Percentiles rank a stretch among this genome's conserved stretches.
phyloP scores from a whole-genome alignment of 1,139 yeast species.

The Candida dubliniensis region DNA sequence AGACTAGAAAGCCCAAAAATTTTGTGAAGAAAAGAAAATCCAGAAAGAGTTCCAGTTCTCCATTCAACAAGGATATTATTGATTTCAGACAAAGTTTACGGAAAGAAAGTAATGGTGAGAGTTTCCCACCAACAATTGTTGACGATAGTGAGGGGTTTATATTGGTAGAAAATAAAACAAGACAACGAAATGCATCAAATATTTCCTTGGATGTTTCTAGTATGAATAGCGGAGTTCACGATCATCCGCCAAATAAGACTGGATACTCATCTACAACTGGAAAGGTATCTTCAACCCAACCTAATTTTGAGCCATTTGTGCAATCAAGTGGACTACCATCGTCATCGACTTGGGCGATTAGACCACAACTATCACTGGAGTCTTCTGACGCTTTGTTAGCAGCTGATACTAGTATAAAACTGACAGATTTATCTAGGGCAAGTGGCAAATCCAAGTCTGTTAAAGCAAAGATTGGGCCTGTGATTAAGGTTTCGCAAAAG shows the following conservation, averaged over 20 bases:
- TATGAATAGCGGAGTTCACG: too few species aligned
- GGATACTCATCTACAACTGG: not conserved
- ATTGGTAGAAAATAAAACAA: slow-evolving; percentile 25
- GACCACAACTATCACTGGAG: not conserved
- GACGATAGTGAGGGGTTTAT: slow-evolving; percentile 33
- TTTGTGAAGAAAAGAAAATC: slow-evolving; percentile 22
- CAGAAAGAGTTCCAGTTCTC: slow-evolving; percentile 28
- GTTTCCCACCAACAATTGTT: slow-evolving; percentile 29
- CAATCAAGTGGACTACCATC: slow-evolving; percentile 15
- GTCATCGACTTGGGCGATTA: slow-evolving; percentile 15
- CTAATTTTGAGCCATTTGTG: not conserved
- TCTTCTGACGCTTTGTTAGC: not conserved
- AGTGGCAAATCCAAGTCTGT: slow-evolving; percentile 15
- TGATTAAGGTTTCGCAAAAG: slow-evolving; percentile 48
- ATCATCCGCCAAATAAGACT: not conserved
- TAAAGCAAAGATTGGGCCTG: slow-evolving; percentile 38
- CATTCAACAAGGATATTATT: slow-evolving; percentile 20
- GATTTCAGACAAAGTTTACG: slow-evolving; percentile 21
- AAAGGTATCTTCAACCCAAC: not conserved
- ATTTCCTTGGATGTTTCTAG: not conserved
- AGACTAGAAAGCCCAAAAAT: slow-evolving; percentile 17
- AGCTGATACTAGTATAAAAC: not conserved
- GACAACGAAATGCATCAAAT: slow-evolving; percentile 18
- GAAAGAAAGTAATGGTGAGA: slow-evolving; percentile 9
- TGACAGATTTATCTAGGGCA: too few species aligned